phyloP scores from a whole-genome alignment of 495 filamentous ascomycete genomes.

The Hypoxylon rickii region DNA sequence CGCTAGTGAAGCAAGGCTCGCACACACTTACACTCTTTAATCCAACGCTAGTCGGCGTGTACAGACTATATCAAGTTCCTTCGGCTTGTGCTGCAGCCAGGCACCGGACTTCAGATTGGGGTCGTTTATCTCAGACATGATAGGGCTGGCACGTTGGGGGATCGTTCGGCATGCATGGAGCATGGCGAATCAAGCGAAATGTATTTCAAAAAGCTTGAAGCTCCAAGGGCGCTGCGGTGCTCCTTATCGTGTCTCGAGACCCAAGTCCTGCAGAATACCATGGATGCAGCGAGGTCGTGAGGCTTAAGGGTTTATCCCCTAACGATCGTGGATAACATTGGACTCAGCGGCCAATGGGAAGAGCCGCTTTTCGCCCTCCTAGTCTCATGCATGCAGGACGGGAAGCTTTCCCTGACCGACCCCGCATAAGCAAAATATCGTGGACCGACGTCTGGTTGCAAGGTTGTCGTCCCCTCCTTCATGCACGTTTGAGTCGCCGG shows the following conservation, averaged over 20 bases:
- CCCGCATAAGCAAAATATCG: slow-evolving; percentile 1
- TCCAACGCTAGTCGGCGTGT: too few relatives aligned
- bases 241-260: slow-evolving; percentile 1
- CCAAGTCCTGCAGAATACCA: neutral
- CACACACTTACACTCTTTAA: too few relatives aligned
- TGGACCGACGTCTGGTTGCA: neutral
- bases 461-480: too few relatives aligned
- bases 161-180: slow-evolving; percentile 2
- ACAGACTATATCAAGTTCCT: too few relatives aligned
- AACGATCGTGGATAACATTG: slow-evolving; percentile 5
- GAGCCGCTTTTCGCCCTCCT: neutral
- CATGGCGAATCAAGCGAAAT: slow-evolving; percentile 4
- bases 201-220: slow-evolving; percentile 13
- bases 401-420: slow-evolving; percentile 1
- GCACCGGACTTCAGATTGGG: neutral
- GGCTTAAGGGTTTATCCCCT: slow-evolving; percentile 6
- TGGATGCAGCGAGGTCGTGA: too few relatives aligned
- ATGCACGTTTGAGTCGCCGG: too few relatives aligned
- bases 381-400: slow-evolving; percentile 23
- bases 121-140: neutral
- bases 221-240: too few relatives aligned
- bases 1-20: too few relatives aligned
- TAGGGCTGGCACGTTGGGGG: slow-evolving; percentile 1
- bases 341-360: slow-evolving; percentile 16
- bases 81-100: too few relatives aligned